These are phyloP conservation scores for Pisolithus sp. DNA, from an alignment of 768 basidiomycete genomes.

Conservation along the genomic window DNA sequence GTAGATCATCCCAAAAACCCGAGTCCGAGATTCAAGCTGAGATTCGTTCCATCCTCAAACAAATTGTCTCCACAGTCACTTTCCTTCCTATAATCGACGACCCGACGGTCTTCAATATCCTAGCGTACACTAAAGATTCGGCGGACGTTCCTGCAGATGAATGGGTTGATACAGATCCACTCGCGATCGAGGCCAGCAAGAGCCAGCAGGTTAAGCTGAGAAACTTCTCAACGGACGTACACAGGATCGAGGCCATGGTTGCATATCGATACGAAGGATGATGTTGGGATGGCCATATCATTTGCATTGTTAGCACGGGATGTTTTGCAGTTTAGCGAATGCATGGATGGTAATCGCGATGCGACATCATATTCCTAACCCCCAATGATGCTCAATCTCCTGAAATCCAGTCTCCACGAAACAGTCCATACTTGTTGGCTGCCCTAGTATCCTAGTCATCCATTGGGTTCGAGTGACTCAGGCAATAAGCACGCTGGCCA, in stretches of 20 bases:
- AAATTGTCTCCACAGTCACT: slow-evolving; percentile 95
- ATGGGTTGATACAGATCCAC: slow-evolving; percentile 93
- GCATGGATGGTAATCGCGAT: too few species aligned
- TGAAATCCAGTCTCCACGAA: too few species aligned
- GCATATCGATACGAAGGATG: slow-evolving; percentile 91
- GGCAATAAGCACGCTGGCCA: too few species aligned
- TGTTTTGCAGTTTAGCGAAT: background rate
- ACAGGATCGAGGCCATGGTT: slow-evolving; percentile 96
- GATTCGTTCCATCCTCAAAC: slow-evolving; percentile 96
- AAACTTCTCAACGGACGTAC: slow-evolving; percentile 96
- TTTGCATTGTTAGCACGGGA: background rate
- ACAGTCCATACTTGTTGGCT: too few species aligned
- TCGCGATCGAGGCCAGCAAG: slow-evolving; percentile 89
- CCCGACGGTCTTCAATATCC: slow-evolving; percentile 93
- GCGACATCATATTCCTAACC: too few species aligned
- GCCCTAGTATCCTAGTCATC: too few species aligned
- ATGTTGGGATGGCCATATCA: slow-evolving; percentile 1
- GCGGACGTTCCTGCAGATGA: slow-evolving; percentile 88
- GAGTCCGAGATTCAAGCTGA: slow-evolving; percentile 93
- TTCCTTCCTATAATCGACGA: slow-evolving; percentile 95
- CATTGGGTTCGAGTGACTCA: too few species aligned
- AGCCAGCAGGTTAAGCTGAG: slow-evolving; percentile 91
- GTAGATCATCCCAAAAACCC: slow-evolving; percentile 55
- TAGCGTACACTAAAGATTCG: slow-evolving; percentile 90
- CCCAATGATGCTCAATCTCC: too few species aligned